Evolutionary conservation across 1,284 basidiomycete genomes (phyloP), one percentile per base, ranked within the genome.

Genomic region (Sporisorium sorghi): DNA sequence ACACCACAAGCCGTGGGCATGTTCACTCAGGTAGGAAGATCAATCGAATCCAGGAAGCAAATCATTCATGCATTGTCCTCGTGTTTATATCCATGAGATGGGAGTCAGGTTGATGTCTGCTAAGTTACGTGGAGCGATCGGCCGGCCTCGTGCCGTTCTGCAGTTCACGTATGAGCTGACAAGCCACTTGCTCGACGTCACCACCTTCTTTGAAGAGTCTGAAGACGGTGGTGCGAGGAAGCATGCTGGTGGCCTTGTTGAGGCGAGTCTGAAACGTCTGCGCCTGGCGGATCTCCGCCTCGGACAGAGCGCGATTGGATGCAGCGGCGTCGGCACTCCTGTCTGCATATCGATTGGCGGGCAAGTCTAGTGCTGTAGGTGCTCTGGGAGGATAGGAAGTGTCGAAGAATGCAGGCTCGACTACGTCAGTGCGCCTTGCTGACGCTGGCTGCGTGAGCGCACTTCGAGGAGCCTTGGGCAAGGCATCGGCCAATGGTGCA

Each of bases 191-290:
- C 43, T 73, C 32, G 30, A 77, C 65, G 32, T 77, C 74, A 5
- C 53, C 61, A 8, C 70, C 74, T 46, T 71, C 63, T 12, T 42
- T 62, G 46, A 74, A 77, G 12, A 77, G 61, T 28, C 62, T 57
- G 50, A 77, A 71, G 24, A 73, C 58, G 35, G 74, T 77, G n/a
- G 53, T 42, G n/a, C 71, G 61, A 43, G 74, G 74, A 4, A 77
- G 44, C 59, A 69, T 59, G 46, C 62, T 67, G 21, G 66, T 71
- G 2, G 74, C 71, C 49, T 66, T 62, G 48, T 57, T 66, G 26
- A 77, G 57, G 12, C 74, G 66, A 9, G 46, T 43, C 43, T 70
- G 67, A 37, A 77, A 77, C 0, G 55, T 42, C 30, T 77, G 74
- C 15, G 68, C 56, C 26, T 63, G 53, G 24, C 57, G 59, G 23